Base-by-base conservation (phyloP, 73 alveolate genomes). In the Tetrahymena elliotti region DNA sequence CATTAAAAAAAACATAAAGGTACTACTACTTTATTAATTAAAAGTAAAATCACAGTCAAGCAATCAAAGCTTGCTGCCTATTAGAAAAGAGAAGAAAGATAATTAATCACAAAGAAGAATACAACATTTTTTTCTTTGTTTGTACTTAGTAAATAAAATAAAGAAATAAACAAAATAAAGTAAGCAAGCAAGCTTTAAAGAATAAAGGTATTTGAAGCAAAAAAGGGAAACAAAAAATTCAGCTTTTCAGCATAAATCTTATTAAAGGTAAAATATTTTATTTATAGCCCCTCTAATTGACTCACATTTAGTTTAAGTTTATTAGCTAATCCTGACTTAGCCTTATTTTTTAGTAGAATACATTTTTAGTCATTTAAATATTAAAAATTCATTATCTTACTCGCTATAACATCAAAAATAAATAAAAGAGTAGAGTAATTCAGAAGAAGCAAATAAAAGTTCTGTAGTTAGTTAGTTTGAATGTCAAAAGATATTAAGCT, bases 171-270 rank as follows among this genome's bases (percentile, higher is more conserved):
- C 82, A 47, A 47, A 47, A 47, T 47, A 47, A 47, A 47, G 36
- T 68, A 68, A 68, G 88, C 88, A 68, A 68, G 88, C 88, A 68
- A 68, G 88, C 88, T 68, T 68, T 68, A 68, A 68, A 68, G 88
- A 68, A 68, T 16, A 68, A 68, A 68, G 88, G 88, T 68, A 68
- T 68, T 68, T 68, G 38, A 68, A 68, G 88, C 82, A 47, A 47
- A 47, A 47, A 47, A 47, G 31, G 82, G 27, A 47, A 68, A 31
- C 88, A n/a, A 31, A n/a, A 40, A 68, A 68, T 68, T 22, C 38
- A 27, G 34, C 11, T 68, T 68, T 18, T 6, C 88, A 24, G n/a
- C 38, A n/a, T 2, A 31, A 68, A 68, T 47, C 27, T 47, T 47
- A 18, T 35, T 27, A 22, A 18, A 68, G 88, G 88, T 68, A 68